Base-by-base conservation (phyloP, 805 yeast genomes). In the Myxozyma neotropica region DNA sequence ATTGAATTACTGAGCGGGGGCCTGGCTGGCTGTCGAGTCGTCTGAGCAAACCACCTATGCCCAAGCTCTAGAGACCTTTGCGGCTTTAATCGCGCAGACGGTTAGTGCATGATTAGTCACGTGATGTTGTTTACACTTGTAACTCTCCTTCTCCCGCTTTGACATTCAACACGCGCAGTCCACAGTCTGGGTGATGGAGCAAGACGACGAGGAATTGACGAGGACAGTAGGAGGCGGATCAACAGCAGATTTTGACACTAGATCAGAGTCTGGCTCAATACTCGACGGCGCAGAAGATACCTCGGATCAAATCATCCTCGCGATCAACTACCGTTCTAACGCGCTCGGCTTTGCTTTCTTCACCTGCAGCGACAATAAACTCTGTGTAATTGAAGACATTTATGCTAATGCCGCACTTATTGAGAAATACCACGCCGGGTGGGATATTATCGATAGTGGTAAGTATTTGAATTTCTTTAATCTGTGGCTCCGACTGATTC, bases 381-480 rank as follows among this genome's bases (percentile, higher is more conserved):
- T 55, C 38, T 51, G 29, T 27, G 36, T 59, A 13, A 39, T 59
- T 33, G 63, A 59, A 46, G 63, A 59, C 27, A 23, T 59, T 15
- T 51, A 50, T n/a, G 63, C 53, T 5, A 55, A 55, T 29, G 59
- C 59, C 15, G 53, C 59, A 4, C 31, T 59, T 17, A 53, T 59
- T 23, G 63, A 59, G 42, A 50, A 55, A 36, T 59, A 55, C 19
- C 57, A 54, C 13, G 36, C 52, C 24, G 59, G 54, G 4, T 59
- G 63, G 63, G 56, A 44, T 33, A 55, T 55, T n/a, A 45, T 59
- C 15, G 59, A 59, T 33, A 48, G 47, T 26, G 17, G 61, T 53
- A 23, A 15, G 52, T n/a, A 6, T 19, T 5, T 35, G n/a, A n/a
- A n/a, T 4, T 27, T 4, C 23, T 8, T 35, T 12, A 4, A n/a